These are phyloP conservation scores for Pseudogymnoascus sp. DNA, from an alignment of 2,329 filamentous ascomycete species.

Conservation along the genomic window DNA sequence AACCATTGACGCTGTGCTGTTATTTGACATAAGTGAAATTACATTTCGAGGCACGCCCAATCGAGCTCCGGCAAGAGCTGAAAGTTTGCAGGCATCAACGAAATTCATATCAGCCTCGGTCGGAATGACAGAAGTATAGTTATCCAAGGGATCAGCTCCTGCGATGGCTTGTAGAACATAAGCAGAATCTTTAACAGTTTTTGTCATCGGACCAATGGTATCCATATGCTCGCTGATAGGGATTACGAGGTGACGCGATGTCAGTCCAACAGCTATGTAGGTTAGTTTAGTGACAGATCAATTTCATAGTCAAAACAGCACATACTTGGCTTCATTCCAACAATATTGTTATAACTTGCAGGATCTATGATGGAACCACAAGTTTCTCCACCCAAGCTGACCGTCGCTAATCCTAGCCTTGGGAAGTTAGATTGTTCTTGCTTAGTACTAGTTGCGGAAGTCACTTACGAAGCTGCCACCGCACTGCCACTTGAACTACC, in stretches of 20 bases:
- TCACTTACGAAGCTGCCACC: conserved; percentile 49
- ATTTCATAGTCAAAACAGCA: no score
- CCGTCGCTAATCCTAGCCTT: conserved; percentile 31
- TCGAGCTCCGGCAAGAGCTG: conserved; percentile 45
- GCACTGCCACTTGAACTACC: conserved; percentile 53
- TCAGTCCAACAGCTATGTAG: conserved; percentile 44
- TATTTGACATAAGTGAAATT: conserved; percentile 25
- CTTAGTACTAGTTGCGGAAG: conserved; percentile 31
- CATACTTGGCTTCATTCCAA: conserved; percentile 52
- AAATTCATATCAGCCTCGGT: conserved; percentile 49
- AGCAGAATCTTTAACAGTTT: conserved; percentile 57
- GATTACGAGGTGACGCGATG: conserved; percentile 52
- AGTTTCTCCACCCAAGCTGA: conserved; percentile 57
- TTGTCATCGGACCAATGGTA: conserved; percentile 54
- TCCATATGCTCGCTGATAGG: conserved; percentile 58
- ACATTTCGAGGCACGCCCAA: conserved; percentile 57
- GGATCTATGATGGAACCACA: conserved; percentile 55
- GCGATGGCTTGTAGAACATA: conserved; percentile 55
- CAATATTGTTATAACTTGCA: conserved; percentile 44
- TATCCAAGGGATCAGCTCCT: conserved; percentile 49
- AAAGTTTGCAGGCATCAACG: conserved; percentile 45
- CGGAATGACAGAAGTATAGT: conserved; percentile 55
- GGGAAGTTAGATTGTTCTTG: no score
- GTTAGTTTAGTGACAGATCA: no score
- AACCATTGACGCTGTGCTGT: conserved; percentile 23